These are phyloP conservation scores for Fusarium lateritium DNA, from an alignment of 2,329 filamentous ascomycete species.

Conservation along the genomic window DNA sequence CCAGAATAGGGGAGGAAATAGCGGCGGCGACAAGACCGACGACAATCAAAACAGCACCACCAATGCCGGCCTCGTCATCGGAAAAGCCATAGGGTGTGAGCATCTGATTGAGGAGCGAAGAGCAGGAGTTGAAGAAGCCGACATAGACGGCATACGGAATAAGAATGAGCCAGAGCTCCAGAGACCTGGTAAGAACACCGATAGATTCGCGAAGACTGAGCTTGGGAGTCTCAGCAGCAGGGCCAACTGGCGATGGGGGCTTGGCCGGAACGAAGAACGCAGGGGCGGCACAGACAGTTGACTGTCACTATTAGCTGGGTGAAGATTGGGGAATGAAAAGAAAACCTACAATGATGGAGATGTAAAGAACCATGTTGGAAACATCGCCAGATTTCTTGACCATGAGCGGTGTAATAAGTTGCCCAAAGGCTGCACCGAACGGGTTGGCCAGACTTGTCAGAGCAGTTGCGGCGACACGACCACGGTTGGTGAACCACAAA, in stretches of 20 bases:
- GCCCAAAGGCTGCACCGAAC: constrained; percentile 88
- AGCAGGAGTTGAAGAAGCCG: constrained; percentile 93
- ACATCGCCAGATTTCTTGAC: constrained; percentile 75
- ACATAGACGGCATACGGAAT: constrained; percentile 88
- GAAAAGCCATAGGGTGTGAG: constrained; percentile 87
- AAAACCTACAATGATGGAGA: constrained; percentile 80
- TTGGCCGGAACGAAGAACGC: constrained; percentile 84
- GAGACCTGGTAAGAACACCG: constrained; percentile 67
- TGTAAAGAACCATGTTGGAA: constrained; percentile 86
- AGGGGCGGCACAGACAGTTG: constrained; percentile 72
- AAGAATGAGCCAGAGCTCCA: constrained; percentile 85
- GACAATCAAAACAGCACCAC: constrained; percentile 89
- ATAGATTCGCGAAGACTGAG: constrained; percentile 66
- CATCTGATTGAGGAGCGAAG: constrained; percentile 91
- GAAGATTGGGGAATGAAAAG: neutral
- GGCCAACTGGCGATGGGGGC: constrained; percentile 83
- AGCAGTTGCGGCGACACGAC: constrained; percentile 89
- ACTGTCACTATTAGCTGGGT: constrained; percentile 48
- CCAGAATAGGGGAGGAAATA: constrained; percentile 84
- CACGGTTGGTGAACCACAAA: constrained; percentile 90
- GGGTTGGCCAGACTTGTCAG: constrained; percentile 89
- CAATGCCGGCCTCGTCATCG: constrained; percentile 89
- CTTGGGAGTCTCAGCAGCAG: constrained; percentile 74
- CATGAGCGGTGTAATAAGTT: constrained; percentile 87
- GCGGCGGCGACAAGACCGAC: constrained; percentile 86